Evolutionary conservation across 495 filamentous ascomycete genomes (phyloP), one percentile per base, ranked within the genome.

Genomic region (Aspergillus wentii): DNA sequence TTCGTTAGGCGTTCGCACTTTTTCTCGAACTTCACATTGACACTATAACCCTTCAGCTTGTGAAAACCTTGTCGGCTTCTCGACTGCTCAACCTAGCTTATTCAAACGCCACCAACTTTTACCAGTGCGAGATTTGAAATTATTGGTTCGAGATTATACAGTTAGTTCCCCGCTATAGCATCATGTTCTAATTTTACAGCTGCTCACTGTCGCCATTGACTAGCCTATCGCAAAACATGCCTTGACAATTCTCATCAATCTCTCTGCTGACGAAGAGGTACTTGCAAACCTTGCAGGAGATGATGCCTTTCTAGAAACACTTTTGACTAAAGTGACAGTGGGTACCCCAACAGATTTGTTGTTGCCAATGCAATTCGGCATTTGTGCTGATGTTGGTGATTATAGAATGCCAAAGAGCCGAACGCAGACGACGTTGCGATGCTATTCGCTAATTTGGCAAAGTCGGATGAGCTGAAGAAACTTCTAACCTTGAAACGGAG

Each of bases 141-240:
- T 94, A n/a, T 61, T 97, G 15, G 76, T 91, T 16, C 78, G 76
- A 47, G 91, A 97, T 54, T 80, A 89, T 51, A 66, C 75, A 20
- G 88, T 90, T 68, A 57, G 77, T 59, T 19, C 40, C 16, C 35
- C 40, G 30, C 8, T 30, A 8, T 27, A 11, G 19, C 33, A 30
- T 40, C 44, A 29, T 30, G 28, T 32, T 17, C 29, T 22, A 29
- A 14, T 20, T n/a, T 31, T n/a, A 5, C 27, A 33, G 18, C 22
- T 34, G 17, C 22, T 28, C 16, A 8, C 19, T 40, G 26, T 49
- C 44, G 17, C 16, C 17, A 22, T 21, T 26, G 10, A 15, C 8
- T 48, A 94, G 88, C 76, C 83, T 49, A 95, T 95, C 41, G 85
- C 91, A 15, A 87, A 88, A 50, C 83, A 95, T 74, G 91, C 83